phyloP scores from a whole-genome alignment of 1,284 basidiomycete species.

The Sutorius eximius region DNA sequence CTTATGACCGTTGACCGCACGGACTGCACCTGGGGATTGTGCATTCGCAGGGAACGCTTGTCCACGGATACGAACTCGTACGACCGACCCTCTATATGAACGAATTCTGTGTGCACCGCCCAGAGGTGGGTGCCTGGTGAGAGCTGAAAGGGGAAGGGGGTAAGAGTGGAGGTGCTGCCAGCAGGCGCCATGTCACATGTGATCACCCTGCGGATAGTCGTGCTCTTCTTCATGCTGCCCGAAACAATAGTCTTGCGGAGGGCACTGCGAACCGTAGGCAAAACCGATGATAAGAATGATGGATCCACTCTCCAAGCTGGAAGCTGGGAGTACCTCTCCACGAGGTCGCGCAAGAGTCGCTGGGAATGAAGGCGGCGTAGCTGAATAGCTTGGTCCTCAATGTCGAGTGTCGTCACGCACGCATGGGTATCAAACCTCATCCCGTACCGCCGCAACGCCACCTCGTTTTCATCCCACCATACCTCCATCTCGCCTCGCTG shows the following conservation, averaged over 20 bases:
- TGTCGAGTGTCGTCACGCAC: not conserved
- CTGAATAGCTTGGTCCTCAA: not conserved
- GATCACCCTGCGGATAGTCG: not conserved
- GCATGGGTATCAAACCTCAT: constrained; percentile 1
- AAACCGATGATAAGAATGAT: not conserved
- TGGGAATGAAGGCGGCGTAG: not conserved
- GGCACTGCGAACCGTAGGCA: not conserved
- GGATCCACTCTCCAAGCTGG: not conserved
- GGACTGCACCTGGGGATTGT: too few species aligned
- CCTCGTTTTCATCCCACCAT: not conserved
- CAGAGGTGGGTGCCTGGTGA: not conserved
- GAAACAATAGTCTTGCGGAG: not conserved
- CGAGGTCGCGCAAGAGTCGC: not conserved
- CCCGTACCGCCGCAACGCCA: not conserved
- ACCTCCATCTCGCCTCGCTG: not conserved
- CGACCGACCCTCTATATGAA: not conserved
- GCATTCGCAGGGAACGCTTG: not conserved
- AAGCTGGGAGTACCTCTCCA: not conserved
- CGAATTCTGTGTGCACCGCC: not conserved
- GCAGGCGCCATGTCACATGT: not conserved
- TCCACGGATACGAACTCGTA: not conserved
- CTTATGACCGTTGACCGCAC: too few species aligned
- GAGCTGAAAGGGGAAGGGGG: too few species aligned
- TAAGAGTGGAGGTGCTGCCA: too few species aligned
- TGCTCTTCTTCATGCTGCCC: not conserved